These are phyloP conservation scores for Laguncularia racemosa DNA, from an alignment of 345 rosid species.

Conservation along the genomic window DNA sequence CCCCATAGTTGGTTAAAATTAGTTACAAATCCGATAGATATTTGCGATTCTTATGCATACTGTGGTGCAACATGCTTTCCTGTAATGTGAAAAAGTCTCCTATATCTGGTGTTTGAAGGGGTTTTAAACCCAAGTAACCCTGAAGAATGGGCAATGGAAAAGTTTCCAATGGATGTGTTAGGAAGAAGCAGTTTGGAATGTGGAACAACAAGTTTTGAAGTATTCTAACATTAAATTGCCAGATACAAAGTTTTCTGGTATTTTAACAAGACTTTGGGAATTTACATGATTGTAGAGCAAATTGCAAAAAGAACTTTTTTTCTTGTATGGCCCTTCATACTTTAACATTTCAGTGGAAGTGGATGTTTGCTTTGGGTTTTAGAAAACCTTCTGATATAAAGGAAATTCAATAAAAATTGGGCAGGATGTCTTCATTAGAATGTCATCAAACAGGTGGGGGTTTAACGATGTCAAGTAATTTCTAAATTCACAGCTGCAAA, in stretches of 20 bases:
- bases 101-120: constrained; percentile 33
- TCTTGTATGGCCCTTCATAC: constrained; percentile 45
- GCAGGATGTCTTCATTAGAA: constrained; percentile 15
- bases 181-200: constrained; percentile 28
- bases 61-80: constrained; percentile 40
- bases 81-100: constrained; percentile 28
- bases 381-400: constrained; percentile 7
- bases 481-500: too few relatives aligned
- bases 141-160: constrained; percentile 23
- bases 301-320: constrained; percentile 41
- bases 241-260: constrained; percentile 25
- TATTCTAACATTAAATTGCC: constrained; percentile 32
- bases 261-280: constrained; percentile 14
- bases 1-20: constrained; percentile 19
- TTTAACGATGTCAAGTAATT: too few relatives aligned
- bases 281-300: constrained; percentile 24
- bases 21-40: constrained; percentile 27
- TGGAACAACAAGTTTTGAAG: constrained; percentile 26
- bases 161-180: constrained; percentile 39
- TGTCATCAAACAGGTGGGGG: too few relatives aligned
- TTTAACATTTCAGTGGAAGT: constrained; percentile 26
- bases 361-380: constrained; percentile 15
- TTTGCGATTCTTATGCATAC: constrained; percentile 26
- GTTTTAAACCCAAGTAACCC: constrained; percentile 26
- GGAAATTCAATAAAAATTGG: constrained; percentile 9